Evolutionary conservation across 2,329 filamentous ascomycete species (phyloP).

Genomic region (Xylariaceae sp.): DNA sequence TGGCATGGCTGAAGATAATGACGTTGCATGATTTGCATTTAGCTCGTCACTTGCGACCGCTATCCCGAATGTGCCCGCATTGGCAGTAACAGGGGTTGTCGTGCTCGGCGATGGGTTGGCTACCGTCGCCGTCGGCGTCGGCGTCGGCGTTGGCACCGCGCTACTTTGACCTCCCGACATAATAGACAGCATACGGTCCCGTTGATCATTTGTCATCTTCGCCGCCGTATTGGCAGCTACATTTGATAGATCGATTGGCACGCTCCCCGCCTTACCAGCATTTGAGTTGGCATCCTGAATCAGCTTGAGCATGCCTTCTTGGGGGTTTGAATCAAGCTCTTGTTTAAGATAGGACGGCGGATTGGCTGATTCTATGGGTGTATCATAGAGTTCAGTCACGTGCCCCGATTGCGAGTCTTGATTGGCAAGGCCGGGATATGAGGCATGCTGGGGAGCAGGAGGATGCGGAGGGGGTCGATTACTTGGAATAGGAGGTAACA

Average conservation of each 20-base stretch:
- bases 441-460: slow-evolving; percentile 29
- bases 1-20: slow-evolving; percentile 47
- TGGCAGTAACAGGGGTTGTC: slow-evolving; percentile 20
- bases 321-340: slow-evolving; percentile 52
- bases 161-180: slow-evolving; percentile 42
- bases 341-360: slow-evolving; percentile 48
- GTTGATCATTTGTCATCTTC: slow-evolving; percentile 52
- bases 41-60: slow-evolving; percentile 18
- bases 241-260: slow-evolving; percentile 46
- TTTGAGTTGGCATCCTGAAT: slow-evolving; percentile 60
- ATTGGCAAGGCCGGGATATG: slow-evolving; percentile 25
- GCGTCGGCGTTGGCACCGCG: slow-evolving; percentile 21
- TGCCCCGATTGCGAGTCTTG: slow-evolving; percentile 45
- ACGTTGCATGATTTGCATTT: slow-evolving; percentile 26
- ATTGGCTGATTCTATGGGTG: slow-evolving; percentile 40
- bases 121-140: slow-evolving; percentile 24
- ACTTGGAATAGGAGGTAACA: slow-evolving; percentile 50
- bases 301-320: slow-evolving; percentile 59
- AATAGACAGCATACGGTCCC: slow-evolving; percentile 52
- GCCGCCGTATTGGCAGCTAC: slow-evolving; percentile 51
- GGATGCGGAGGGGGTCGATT: slow-evolving; percentile 29
- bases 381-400: slow-evolving; percentile 57
- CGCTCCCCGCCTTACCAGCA: slow-evolving; percentile 35
- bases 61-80: slow-evolving; percentile 20
- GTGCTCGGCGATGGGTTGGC: slow-evolving; percentile 21